Evolutionary conservation across 768 basidiomycete genomes (phyloP).

Genomic region (Mycena capillaripes): DNA sequence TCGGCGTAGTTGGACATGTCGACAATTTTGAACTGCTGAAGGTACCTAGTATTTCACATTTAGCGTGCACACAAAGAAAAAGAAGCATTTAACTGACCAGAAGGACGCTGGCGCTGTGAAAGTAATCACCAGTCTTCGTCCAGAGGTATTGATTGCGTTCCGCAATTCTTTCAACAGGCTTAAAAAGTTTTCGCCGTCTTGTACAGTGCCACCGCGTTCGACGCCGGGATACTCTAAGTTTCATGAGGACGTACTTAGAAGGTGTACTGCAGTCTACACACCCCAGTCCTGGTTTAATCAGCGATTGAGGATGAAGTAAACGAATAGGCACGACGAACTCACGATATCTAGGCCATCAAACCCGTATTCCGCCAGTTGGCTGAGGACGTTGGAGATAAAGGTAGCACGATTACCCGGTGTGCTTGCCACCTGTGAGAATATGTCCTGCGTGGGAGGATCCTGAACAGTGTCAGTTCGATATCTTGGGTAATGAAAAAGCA

Average conservation of each 20-base stretch:
- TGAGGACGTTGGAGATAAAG: constrained; percentile 70
- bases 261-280: background rate
- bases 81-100: background rate
- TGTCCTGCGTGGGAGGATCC: background rate
- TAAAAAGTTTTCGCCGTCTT: background rate
- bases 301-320: background rate
- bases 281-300: background rate
- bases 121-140: background rate
- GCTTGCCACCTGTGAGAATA: background rate
- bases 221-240: constrained; percentile 3
- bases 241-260: background rate
- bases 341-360: constrained; percentile 9
- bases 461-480: background rate
- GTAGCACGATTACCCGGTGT: background rate
- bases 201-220: background rate
- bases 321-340: background rate
- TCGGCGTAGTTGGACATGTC: constrained; percentile 13
- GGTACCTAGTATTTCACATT: background rate
- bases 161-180: background rate
- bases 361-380: constrained; percentile 41
- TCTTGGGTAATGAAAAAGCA: background rate
- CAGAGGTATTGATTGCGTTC: background rate
- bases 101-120: constrained; percentile 5
- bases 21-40: constrained; percentile 15
- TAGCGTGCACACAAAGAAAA: background rate